Conservation (phyloP, 2,329 filamentous ascomycete species). For the Fusarium paranaense region DNA sequence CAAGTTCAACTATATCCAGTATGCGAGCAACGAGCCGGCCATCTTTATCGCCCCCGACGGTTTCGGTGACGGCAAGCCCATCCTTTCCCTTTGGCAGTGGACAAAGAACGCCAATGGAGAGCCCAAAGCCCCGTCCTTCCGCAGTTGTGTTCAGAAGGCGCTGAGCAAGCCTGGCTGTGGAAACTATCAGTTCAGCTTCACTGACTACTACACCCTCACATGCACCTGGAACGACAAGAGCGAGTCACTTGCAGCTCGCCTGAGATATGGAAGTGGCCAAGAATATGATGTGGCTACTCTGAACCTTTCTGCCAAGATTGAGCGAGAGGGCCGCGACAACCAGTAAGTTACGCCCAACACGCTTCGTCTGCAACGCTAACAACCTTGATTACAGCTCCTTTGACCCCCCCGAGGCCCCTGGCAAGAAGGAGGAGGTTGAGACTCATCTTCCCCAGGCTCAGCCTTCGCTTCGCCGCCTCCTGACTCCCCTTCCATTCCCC, state of each 20-base stretch:
- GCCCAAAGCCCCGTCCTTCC: slow-evolving; percentile 10
- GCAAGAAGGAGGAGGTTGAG: neutral
- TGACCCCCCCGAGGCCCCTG: neutral
- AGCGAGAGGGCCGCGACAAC: neutral
- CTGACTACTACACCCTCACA: neutral
- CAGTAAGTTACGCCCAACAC: neutral
- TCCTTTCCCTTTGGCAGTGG: slow-evolving; percentile 35
- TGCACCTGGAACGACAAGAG: neutral
- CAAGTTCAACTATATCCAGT: slow-evolving; percentile 30
- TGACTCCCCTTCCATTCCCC: neutral
- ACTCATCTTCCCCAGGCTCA: neutral
- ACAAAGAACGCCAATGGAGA: slow-evolving; percentile 9
- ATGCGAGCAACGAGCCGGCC: slow-evolving; percentile 20
- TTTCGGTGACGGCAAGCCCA: slow-evolving; percentile 31
- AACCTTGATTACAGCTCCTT: neutral
- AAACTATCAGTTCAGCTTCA: neutral
- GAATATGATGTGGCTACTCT: neutral
- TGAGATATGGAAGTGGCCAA: neutral
- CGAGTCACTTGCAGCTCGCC: neutral
- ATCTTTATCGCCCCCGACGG: slow-evolving; percentile 39
- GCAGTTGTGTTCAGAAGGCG: neutral
- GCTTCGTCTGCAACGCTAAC: neutral
- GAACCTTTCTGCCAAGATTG: neutral
- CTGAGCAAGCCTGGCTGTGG: neutral
- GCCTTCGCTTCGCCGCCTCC: neutral